Percentiles rank a stretch among this genome's conserved stretches.
phyloP scores from a whole-genome alignment of 208 protist species.

The Acanthamoeba healyi region DNA sequence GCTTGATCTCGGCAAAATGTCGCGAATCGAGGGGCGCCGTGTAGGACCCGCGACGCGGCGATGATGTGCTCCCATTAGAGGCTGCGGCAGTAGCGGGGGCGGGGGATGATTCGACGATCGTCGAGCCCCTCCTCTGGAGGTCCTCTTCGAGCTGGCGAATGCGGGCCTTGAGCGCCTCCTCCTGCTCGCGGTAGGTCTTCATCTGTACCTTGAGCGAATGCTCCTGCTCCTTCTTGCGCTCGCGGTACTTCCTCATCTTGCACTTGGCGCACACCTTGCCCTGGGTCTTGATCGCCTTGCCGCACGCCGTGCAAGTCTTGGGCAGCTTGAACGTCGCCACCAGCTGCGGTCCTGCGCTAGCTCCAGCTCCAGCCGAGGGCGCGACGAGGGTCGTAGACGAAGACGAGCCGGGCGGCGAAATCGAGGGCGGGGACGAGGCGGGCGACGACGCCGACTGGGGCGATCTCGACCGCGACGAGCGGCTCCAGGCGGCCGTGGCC shows the following conservation, averaged over 20 bases:
- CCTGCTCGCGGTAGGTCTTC: constrained; percentile 20
- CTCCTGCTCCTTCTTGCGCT: constrained; percentile 63
- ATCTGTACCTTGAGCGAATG: constrained; percentile 43
- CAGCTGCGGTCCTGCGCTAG: too few species aligned
- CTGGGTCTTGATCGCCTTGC: constrained; percentile 51
- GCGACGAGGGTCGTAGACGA: neutral
- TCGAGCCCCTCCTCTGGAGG: neutral
- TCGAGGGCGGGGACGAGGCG: neutral
- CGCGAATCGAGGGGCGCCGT: too few species aligned
- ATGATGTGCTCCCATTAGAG: neutral
- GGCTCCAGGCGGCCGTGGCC: neutral
- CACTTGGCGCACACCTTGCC: constrained; percentile 62
- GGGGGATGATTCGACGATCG: too few species aligned
- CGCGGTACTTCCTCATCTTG: constrained; percentile 70
- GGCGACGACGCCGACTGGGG: neutral
- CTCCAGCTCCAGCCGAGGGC: neutral
- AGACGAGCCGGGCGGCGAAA: neutral
- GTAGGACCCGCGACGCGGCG: too few species aligned
- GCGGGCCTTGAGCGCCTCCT: constrained; percentile 16
- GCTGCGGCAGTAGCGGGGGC: too few species aligned
- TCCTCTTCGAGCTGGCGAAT: constrained; percentile 48
- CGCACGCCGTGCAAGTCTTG: constrained; percentile 54
- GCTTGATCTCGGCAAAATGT: neutral
- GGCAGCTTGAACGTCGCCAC: constrained; percentile 34
- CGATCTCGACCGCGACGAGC: neutral